Base-by-base conservation (phyloP, 2,329 filamentous ascomycete species). In the Phyllosticta capitalensis region DNA sequence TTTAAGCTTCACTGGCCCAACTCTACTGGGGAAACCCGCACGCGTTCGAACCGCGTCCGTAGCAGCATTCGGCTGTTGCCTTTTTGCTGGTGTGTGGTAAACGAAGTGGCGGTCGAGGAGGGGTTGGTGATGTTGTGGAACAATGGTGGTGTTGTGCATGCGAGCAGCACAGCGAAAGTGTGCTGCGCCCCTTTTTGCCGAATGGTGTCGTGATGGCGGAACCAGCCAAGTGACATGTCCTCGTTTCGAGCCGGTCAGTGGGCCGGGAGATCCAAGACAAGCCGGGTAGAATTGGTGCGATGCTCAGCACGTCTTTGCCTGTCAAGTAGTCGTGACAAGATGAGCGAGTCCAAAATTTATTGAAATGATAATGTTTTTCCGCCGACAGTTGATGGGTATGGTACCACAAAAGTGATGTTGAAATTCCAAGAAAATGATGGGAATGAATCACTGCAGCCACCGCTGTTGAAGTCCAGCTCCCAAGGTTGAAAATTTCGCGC, bases 31-130 rank as follows among this genome's bases (percentile, higher is more conserved):
- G 56, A 53, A 58, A 58, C 45, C 22, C 50, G 56, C 56, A 50
- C 53, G 56, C 56, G 56, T 53, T 58, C 56, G 50, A 58, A 58
- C 56, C 55, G 55, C 55, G 52, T 57, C 55, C 45, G 45, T 50
- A 30, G 55, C 55, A 57, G 52, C 12, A 52, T 57, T 51, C 21
- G 52, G n/a, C 53, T 53, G 21, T 53, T 21, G 9, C n/a, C 53
- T 14, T 55, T 54, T 55, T 55, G 53, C 30, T 52, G 12, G 49
- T 12, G 5, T 24, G 19, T 3, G 49, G 10, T 14, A 38, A 5
- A 21, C 28, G n/a, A 14, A 26, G 24, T 26, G 24, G 24, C 24
- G 24, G 24, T 26, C 7, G 24, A 26, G 24, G 24, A 26, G 24
- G 24, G 24, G 7, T 26, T 26, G 24, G 24, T 26, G 24, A 26